Conservation (phyloP, 108 stramenopile genomes). For the Nitzschia palea region DNA sequence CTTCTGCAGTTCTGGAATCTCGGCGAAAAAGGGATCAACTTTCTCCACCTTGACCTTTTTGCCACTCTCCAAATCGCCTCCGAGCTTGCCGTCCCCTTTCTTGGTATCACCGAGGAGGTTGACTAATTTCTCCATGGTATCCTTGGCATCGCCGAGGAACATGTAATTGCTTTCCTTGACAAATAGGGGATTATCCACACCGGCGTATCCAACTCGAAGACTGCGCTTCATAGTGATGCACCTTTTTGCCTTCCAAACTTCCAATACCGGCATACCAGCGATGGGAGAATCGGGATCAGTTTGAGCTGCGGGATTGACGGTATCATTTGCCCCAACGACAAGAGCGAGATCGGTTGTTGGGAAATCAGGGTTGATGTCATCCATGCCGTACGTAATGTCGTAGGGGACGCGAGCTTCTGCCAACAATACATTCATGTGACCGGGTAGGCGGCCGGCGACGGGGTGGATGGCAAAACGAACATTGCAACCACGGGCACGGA, state of each 20-base stretch:
- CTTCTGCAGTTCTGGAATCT: slow-evolving; percentile 41
- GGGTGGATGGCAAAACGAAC: slow-evolving; percentile 85
- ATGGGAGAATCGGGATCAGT: slow-evolving; percentile 76
- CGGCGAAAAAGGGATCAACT: slow-evolving; percentile 42
- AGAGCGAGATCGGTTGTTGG: slow-evolving; percentile 58
- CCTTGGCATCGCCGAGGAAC: slow-evolving; percentile 76
- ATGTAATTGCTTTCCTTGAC: slow-evolving; percentile 70
- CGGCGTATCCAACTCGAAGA: slow-evolving; percentile 85
- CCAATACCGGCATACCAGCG: slow-evolving; percentile 76
- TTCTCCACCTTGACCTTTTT: slow-evolving; percentile 2
- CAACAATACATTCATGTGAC: slow-evolving; percentile 83
- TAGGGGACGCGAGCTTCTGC: slow-evolving; percentile 89
- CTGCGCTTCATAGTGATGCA: slow-evolving; percentile 87
- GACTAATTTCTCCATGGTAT: slow-evolving; percentile 49
- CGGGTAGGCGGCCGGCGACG: slow-evolving; percentile 85
- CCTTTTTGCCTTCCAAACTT: slow-evolving; percentile 83
- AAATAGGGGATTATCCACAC: slow-evolving; percentile 86
- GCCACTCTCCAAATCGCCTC: slow-evolving; percentile 18
- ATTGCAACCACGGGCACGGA: slow-evolving; percentile 64
- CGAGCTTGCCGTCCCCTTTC: background rate
- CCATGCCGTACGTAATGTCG: slow-evolving; percentile 55
- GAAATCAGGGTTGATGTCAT: slow-evolving; percentile 63
- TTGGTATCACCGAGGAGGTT: slow-evolving; percentile 25
- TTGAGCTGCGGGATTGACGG: slow-evolving; percentile 84
- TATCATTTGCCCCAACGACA: slow-evolving; percentile 66